phyloP scores from a whole-genome alignment of 345 rosid species.

The Trapa incisa region DNA sequence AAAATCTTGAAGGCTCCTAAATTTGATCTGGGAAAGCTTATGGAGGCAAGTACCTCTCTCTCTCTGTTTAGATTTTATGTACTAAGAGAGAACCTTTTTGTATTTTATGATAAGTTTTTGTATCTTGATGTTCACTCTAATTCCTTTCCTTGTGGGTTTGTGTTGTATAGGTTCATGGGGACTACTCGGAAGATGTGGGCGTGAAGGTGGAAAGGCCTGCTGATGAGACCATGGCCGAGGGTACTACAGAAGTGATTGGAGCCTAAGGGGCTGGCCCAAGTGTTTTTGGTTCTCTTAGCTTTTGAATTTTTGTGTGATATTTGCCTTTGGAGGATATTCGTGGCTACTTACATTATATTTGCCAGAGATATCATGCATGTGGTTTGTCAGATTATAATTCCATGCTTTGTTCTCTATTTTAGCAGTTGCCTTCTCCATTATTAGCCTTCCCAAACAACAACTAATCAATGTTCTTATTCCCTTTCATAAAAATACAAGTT shows the following conservation, averaged over 20 bases:
- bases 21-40: constrained; percentile 91
- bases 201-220: constrained; percentile 73
- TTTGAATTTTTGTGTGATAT: not conserved
- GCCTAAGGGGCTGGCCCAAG: constrained; percentile 20
- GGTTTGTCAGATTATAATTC: not conserved
- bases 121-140: not conserved
- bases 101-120: too few relatives aligned
- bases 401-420: not conserved
- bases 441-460: not conserved
- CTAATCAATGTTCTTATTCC: too few relatives aligned
- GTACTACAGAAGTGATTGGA: constrained; percentile 45
- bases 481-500: too few relatives aligned
- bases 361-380: not conserved
- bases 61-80: not conserved
- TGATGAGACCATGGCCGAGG: constrained; percentile 59
- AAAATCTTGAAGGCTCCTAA: constrained; percentile 93
- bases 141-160: not conserved
- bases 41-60: constrained; percentile 43
- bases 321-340: not conserved
- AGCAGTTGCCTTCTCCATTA: not conserved
- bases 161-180: constrained; percentile 66
- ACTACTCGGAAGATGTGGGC: constrained; percentile 73
- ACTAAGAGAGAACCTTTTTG: not conserved
- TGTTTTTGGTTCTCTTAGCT: not conserved
- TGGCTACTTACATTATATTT: not conserved